Percentiles rank a stretch among this genome's conserved stretches.
Conservation (phyloP, 495 filamentous ascomycete genomes). For the Aspergillus nanangensis region DNA sequence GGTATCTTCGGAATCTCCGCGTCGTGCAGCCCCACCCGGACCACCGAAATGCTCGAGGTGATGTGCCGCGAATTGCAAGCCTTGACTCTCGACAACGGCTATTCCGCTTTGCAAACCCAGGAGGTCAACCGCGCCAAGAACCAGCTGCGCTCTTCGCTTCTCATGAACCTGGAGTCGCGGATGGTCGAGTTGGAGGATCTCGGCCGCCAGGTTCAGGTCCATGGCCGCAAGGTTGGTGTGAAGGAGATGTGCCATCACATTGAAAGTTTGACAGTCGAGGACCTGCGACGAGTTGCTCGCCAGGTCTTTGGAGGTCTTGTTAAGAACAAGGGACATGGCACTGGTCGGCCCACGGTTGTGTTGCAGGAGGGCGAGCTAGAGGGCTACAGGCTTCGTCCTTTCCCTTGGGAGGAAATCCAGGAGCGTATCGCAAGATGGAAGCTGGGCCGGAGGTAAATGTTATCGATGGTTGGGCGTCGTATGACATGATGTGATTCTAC, state of each 20-base stretch:
- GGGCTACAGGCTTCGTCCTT: slow-evolving; percentile 39
- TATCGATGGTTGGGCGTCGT: not conserved
- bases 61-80: slow-evolving; percentile 87
- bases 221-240: slow-evolving; percentile 85
- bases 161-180: slow-evolving; percentile 96
- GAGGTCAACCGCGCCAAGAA: slow-evolving; percentile 98
- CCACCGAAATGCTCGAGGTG: slow-evolving; percentile 78
- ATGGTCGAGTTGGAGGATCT: slow-evolving; percentile 99
- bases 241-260: slow-evolving; percentile 91
- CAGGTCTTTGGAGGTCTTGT: slow-evolving; percentile 74
- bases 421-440: slow-evolving; percentile 79
- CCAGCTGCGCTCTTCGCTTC: slow-evolving; percentile 79
- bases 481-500: not conserved
- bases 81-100: slow-evolving; percentile 68
- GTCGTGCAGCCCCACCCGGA: slow-evolving; percentile 71
- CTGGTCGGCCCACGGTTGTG: slow-evolving; percentile 90
- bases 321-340: slow-evolving; percentile 70
- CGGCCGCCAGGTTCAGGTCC: slow-evolving; percentile 91
- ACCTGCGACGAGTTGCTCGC: slow-evolving; percentile 81
- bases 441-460: slow-evolving; percentile 60
- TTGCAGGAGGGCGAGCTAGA: slow-evolving; percentile 67
- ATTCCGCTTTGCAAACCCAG: slow-evolving; percentile 58
- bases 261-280: slow-evolving; percentile 71
- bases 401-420: slow-evolving; percentile 88
- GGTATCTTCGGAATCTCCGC: slow-evolving; percentile 93